Evolutionary conservation across 2,329 filamentous ascomycete species (phyloP), one percentile per base, ranked within the genome.

Genomic region (Colletotrichum chlorophyti): DNA sequence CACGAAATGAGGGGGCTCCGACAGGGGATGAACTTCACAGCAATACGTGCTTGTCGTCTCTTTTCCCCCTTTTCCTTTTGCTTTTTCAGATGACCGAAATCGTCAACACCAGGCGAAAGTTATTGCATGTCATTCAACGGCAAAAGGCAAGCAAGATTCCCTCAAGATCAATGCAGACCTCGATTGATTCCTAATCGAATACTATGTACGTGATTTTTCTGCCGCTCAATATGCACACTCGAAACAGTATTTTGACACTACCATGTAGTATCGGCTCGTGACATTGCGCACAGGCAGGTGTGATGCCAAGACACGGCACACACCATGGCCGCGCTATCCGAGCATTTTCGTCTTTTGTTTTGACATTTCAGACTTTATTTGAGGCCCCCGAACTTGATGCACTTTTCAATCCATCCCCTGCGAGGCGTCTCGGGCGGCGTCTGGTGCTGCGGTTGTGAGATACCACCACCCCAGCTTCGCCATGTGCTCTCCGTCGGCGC

Each of bases 401-500:
- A 61, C 38, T 43, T 62, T 29, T 61, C 58, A 8, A 62, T 60
- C 60, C 58, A 62, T 2, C 51, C 52, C 34, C 46, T 45, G 3
- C 47, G 47, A 7, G 52, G 51, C 9, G 59, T 59, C 8, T 50
- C 29, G 7, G 53, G 38, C 8, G 29, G 48, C 19, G 35, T 12
- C 21, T 17, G 49, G 7, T 41, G 27, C 35, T 32, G 19, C 3
- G 60, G 60, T 29, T 49, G 58, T 2, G 32, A 45, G 1, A 53
- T 48, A 9, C 60, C 60, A 5, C 27, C 60, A 7, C 60, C 60
- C 60, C 60, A 62, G 48, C 52, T 62, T 5, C 48, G 50, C 60
- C 60, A 62, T n/a, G 60, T 61, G 19, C 60, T 62, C 21, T 62
- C 60, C 6, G 52, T 58, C 17, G 58, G 58, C 3, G 60, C 58